phyloP scores from a whole-genome alignment of 495 filamentous ascomycete species.

The Pyrenula massariospora region DNA sequence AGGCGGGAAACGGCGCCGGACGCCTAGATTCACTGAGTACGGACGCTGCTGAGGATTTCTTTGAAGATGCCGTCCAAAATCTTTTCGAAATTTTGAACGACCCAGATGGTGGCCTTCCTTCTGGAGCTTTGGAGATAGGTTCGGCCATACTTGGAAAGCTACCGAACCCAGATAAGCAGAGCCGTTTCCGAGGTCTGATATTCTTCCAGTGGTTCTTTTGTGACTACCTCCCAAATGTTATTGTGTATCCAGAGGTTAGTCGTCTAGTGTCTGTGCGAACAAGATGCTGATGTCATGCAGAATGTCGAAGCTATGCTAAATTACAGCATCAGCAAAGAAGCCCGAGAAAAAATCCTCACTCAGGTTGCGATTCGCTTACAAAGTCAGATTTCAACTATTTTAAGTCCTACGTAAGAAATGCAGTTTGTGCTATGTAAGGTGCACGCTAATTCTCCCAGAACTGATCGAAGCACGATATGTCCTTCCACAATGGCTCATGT shows the following conservation, averaged over 20 bases:
- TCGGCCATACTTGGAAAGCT: conserved; percentile 72
- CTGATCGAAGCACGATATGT: background rate
- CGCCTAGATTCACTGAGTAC: conserved; percentile 56
- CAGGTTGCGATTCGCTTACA: conserved; percentile 69
- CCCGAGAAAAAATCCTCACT: conserved; percentile 77
- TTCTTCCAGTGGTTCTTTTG: conserved; percentile 88
- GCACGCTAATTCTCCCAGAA: background rate
- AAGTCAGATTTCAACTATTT: conserved; percentile 47
- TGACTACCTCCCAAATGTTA: conserved; percentile 68
- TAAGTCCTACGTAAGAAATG: conserved; percentile 32
- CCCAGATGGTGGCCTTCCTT: conserved; percentile 70
- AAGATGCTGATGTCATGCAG: conserved; percentile 20
- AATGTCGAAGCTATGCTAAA: conserved; percentile 79
- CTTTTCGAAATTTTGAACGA: conserved; percentile 78
- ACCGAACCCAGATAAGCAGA: conserved; percentile 53
- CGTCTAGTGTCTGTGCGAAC: background rate
- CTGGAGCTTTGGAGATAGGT: conserved; percentile 69
- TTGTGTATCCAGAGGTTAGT: conserved; percentile 80
- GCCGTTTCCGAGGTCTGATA: conserved; percentile 64
- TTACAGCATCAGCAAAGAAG: conserved; percentile 83
- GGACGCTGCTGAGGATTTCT: conserved; percentile 82
- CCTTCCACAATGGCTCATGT: background rate
- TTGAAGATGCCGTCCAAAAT: conserved; percentile 64
- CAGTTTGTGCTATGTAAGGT: background rate
- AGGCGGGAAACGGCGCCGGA: conserved; percentile 22